Conservation (phyloP, 495 filamentous ascomycete genomes). For the Daldinia vernicosa region DNA sequence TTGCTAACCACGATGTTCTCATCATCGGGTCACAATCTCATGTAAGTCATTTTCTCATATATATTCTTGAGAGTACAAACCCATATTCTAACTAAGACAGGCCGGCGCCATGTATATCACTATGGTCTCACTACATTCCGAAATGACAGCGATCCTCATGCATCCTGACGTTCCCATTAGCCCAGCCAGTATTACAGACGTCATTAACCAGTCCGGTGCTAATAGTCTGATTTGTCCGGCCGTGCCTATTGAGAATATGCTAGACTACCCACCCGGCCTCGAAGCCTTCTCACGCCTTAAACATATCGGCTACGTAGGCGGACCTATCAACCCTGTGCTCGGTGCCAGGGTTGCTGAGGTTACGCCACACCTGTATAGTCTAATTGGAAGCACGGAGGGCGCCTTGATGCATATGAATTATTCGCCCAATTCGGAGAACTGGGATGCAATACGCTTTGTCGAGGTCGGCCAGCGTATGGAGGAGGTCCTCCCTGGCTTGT, state of each 20-base stretch:
- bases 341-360: constrained; percentile 36
- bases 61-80: background rate
- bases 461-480: constrained; percentile 46
- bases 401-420: constrained; percentile 38
- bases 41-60: constrained; percentile 20
- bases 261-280: constrained; percentile 30
- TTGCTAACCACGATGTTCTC: constrained; percentile 29
- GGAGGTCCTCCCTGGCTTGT: constrained; percentile 41
- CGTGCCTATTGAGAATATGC: constrained; percentile 42
- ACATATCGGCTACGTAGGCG: constrained; percentile 42
- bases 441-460: constrained; percentile 42
- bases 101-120: constrained; percentile 34
- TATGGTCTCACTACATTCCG: constrained; percentile 20
- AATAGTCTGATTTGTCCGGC: constrained; percentile 38
- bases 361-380: constrained; percentile 40
- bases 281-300: constrained; percentile 34
- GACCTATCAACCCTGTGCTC: constrained; percentile 41
- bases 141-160: constrained; percentile 36
- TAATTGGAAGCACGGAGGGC: constrained; percentile 44
- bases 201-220: constrained; percentile 34
- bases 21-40: constrained; percentile 36
- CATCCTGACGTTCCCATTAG: constrained; percentile 35
- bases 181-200: constrained; percentile 37
- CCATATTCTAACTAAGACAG: constrained; percentile 13
- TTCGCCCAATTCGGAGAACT: constrained; percentile 32